Evolutionary conservation across 2,329 filamentous ascomycete genomes (phyloP).

Genomic region (Diaporthe caulivora): DNA sequence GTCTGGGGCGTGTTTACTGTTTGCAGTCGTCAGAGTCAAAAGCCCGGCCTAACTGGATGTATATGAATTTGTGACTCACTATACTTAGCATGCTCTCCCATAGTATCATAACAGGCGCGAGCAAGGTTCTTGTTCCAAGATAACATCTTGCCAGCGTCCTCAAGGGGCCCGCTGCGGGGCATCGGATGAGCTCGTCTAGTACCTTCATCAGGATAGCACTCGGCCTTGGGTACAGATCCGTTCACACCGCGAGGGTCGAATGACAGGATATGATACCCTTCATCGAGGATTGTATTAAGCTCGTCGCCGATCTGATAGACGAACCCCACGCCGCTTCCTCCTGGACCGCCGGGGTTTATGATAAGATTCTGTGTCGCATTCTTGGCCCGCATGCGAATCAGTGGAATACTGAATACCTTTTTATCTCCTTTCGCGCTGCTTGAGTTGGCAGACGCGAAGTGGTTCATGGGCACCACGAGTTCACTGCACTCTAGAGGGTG

Average conservation of each 20-base stretch:
- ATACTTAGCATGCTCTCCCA: conserved; percentile 57
- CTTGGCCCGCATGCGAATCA: conserved; percentile 57
- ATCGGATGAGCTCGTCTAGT: conserved; percentile 46
- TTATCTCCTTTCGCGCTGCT: conserved; percentile 28
- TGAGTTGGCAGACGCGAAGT: conserved; percentile 51
- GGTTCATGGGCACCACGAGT: conserved; percentile 59
- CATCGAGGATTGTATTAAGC: conserved; percentile 54
- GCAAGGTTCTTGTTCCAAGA: conserved; percentile 56
- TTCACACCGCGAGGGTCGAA: conserved; percentile 62
- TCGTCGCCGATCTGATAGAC: conserved; percentile 50
- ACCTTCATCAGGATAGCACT: conserved; percentile 54
- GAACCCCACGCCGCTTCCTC: conserved; percentile 55
- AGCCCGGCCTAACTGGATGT: conserved; percentile 56
- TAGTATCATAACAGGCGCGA: conserved; percentile 55
- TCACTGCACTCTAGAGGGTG: conserved; percentile 55
- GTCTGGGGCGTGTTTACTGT: conserved; percentile 29
- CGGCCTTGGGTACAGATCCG: conserved; percentile 49
- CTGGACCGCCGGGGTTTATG: conserved; percentile 62
- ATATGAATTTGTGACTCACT: conserved; percentile 61
- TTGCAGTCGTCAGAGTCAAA: not conserved
- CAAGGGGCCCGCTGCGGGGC: conserved; percentile 44
- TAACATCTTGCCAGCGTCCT: conserved; percentile 54
- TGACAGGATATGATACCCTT: conserved; percentile 57
- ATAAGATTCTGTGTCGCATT: conserved; percentile 57
- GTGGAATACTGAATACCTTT: conserved; percentile 57